phyloP scores from a whole-genome alignment of 1,284 basidiomycete species.

The Ganoderma lucidum region DNA sequence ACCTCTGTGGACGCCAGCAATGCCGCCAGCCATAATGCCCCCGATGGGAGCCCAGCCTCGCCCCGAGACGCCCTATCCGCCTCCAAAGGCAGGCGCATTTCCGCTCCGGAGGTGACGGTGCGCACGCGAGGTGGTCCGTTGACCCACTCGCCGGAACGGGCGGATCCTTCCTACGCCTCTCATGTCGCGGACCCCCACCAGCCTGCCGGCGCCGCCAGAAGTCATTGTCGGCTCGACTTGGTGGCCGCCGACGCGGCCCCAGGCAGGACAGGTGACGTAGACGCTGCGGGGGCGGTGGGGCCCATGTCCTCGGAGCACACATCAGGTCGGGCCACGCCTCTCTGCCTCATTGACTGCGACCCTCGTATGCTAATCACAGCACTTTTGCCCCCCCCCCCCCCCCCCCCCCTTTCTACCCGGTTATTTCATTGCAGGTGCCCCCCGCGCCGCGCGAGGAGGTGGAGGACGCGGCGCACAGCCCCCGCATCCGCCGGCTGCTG shows the following conservation, averaged over 20 bases:
- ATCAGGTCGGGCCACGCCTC: constrained; percentile 18
- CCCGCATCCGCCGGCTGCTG: constrained; percentile 12
- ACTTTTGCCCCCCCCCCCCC: constrained; percentile 8
- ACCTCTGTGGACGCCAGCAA: constrained; percentile 9
- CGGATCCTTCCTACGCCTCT: constrained; percentile 13
- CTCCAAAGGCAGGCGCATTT: constrained; percentile 30
- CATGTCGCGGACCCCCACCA: constrained; percentile 14
- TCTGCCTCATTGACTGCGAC: constrained; percentile 25
- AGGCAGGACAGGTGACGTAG: constrained; percentile 19
- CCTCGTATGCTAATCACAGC: constrained; percentile 18
- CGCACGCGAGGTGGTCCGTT: constrained; percentile 42
- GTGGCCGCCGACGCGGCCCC: not conserved
- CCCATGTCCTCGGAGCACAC: constrained; percentile 24
- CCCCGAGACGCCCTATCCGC: constrained; percentile 22
- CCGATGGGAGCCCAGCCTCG: constrained; percentile 17
- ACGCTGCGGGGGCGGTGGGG: constrained; percentile 24
- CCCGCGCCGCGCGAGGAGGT: constrained; percentile 17
- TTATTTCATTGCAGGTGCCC: constrained; percentile 5
- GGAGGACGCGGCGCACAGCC: constrained; percentile 18
- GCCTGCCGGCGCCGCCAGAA: constrained; percentile 22
- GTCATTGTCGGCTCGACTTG: not conserved
- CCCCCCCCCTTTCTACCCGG: not conserved
- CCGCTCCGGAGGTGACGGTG: constrained; percentile 45
- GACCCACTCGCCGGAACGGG: constrained; percentile 22
- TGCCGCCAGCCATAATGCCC: constrained; percentile 4